These are phyloP conservation scores for Gryganskiella cystojenkinii DNA, from an alignment of 192 early-diverging fungal species.

Conservation along the genomic window DNA sequence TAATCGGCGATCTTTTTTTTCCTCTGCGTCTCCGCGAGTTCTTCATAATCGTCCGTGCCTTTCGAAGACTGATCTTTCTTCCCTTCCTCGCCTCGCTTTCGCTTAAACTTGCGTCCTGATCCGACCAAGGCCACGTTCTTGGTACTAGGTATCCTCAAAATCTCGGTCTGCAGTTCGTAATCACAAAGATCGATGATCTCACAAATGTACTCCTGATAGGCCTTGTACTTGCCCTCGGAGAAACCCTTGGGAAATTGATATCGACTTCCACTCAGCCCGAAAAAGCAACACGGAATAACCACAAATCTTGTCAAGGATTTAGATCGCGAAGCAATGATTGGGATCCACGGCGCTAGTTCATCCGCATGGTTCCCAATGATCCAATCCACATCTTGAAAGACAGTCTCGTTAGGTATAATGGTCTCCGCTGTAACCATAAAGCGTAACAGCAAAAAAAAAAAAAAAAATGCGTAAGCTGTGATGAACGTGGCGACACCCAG, in stretches of 20 bases:
- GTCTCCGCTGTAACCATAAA: constrained; percentile 64
- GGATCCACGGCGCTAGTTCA: constrained; percentile 88
- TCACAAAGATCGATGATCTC: constrained; percentile 65
- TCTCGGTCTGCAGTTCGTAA: constrained; percentile 69
- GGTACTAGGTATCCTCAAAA: constrained; percentile 82
- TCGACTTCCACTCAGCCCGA: constrained; percentile 71
- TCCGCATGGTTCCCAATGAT: constrained; percentile 92
- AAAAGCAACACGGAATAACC: constrained; percentile 89
- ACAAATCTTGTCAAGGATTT: constrained; percentile 65
- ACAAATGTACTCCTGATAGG: constrained; percentile 72
- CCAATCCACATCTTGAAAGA: constrained; percentile 72
- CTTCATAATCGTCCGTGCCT: not conserved
- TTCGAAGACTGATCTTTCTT: not conserved
- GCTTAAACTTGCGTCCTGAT: constrained; percentile 27
- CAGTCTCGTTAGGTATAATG: constrained; percentile 59
- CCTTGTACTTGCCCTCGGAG: constrained; percentile 73
- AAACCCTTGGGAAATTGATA: constrained; percentile 60
- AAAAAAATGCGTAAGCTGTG: not conserved
- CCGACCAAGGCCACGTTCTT: constrained; percentile 83
- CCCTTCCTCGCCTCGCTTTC: constrained; percentile 8
- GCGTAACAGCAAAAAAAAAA: constrained; percentile 9
- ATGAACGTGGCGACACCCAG: not conserved
- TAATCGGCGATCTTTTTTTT: constrained; percentile 20
- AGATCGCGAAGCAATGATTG: constrained; percentile 74
- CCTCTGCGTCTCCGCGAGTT: not conserved